A percentile compares a stretch with the other conserved stretches of the same genome.
These are phyloP conservation scores for Azolla pinnata DNA, from an alignment of 75 land plant genomes.

Conservation along the genomic window DNA sequence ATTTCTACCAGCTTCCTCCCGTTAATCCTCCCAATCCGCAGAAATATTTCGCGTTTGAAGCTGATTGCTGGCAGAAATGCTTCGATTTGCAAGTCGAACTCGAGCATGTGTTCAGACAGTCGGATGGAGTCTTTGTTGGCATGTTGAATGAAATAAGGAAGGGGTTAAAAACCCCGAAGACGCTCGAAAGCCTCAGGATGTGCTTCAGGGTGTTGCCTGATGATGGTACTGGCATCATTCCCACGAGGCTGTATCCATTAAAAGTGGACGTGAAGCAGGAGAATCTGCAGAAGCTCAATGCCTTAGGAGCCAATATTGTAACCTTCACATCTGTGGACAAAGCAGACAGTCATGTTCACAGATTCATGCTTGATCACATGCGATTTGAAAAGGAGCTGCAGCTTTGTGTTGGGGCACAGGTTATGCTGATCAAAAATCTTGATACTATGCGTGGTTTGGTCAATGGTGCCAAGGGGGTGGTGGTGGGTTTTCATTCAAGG, in stretches of 20 bases:
- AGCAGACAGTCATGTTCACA: neutral
- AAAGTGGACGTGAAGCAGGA: constrained; percentile 35
- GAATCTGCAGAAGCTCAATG: constrained; percentile 36
- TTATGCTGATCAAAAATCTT: constrained; percentile 35
- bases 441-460: constrained; percentile 33
- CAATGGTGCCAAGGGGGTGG: constrained; percentile 35
- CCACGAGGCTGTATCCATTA: constrained; percentile 41
- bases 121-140: constrained; percentile 30
- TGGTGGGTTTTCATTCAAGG: constrained; percentile 19
- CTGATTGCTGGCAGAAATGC: constrained; percentile 60
- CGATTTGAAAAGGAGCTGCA: constrained; percentile 11
- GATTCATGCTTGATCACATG: neutral
- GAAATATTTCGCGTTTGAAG: constrained; percentile 60
- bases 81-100: constrained; percentile 59
- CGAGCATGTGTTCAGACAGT: constrained; percentile 44
- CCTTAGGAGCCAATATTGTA: constrained; percentile 17
- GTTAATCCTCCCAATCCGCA: constrained; percentile 8
- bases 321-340: constrained; percentile 37
- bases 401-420: constrained; percentile 37
- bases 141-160: constrained; percentile 54
- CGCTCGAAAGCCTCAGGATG: constrained; percentile 18
- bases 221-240: constrained; percentile 9
- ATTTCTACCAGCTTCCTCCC: constrained; percentile 72
- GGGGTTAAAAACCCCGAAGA: constrained; percentile 26
- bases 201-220: constrained; percentile 12